These are phyloP conservation scores for Cyanodermella asteris DNA, from an alignment of 2,329 filamentous ascomycete genomes.

Conservation along the genomic window DNA sequence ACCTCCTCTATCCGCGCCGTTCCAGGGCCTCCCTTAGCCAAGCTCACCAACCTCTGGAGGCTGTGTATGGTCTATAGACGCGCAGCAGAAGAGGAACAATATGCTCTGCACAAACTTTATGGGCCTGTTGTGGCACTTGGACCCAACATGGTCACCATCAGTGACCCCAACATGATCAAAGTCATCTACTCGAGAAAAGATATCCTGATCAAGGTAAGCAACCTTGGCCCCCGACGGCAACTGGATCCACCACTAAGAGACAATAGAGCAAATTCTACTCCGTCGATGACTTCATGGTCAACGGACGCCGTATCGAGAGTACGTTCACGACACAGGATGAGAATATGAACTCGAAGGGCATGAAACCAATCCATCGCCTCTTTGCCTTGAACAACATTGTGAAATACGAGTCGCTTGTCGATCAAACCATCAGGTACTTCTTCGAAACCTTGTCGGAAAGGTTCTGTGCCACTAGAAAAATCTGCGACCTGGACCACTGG, in stretches of 20 bases:
- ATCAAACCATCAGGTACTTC: conserved; percentile 13
- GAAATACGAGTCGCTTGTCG: no score
- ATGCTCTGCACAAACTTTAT: conserved; percentile 10
- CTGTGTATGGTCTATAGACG: conserved; percentile 10
- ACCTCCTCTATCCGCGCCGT: no score
- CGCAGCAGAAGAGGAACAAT: conserved; percentile 9
- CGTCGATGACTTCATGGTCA: no score
- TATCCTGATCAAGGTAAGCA: conserved; percentile 5
- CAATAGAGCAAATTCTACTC: no score
- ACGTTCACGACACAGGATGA: no score
- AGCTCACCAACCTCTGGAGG: conserved; percentile 11
- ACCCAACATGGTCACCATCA: conserved; percentile 13
- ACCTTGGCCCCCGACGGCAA: no score
- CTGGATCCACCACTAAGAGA: no score
- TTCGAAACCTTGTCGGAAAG: conserved; percentile 11
- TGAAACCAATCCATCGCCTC: no score
- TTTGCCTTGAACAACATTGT: no score
- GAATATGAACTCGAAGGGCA: no score
- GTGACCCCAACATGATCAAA: conserved; percentile 9
- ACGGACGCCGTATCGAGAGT: no score
- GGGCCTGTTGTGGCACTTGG: conserved; percentile 12
- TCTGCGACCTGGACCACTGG: conserved; percentile 14
- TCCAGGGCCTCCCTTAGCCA: conserved; percentile 8
- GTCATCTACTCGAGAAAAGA: conserved; percentile 8
- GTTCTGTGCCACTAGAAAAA: conserved; percentile 6